Conservation (phyloP, 352 stramenopile species). For the Thalassiosira pacifica region DNA sequence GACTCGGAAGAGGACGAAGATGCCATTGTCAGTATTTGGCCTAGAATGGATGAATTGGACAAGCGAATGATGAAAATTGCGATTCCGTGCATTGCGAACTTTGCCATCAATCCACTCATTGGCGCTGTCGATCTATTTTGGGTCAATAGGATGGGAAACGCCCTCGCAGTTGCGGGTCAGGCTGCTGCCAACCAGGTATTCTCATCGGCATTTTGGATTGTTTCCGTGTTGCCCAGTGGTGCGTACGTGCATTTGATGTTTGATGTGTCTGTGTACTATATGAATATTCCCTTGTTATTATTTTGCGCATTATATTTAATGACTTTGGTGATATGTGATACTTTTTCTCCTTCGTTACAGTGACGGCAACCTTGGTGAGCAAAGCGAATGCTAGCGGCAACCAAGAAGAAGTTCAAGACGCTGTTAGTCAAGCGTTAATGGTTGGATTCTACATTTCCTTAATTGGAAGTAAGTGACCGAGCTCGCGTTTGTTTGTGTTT, state of each 20-base stretch:
- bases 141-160: slow-evolving; percentile 87
- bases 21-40: no score
- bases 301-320: no score
- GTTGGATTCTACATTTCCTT: slow-evolving; percentile 80
- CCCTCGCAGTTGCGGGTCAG: slow-evolving; percentile 85
- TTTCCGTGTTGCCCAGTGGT: slow-evolving; percentile 83
- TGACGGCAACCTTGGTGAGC: slow-evolving; percentile 82
- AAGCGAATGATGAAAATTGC: slow-evolving; percentile 82
- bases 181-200: slow-evolving; percentile 88
- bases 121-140: slow-evolving; percentile 87
- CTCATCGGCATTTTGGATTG: slow-evolving; percentile 82
- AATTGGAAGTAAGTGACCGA: no score
- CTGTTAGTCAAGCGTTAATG: slow-evolving; percentile 83
- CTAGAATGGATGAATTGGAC: slow-evolving; percentile 80
- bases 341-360: slow-evolving; percentile 39
- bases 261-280: no score
- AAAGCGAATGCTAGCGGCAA: slow-evolving; percentile 80
- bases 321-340: no score
- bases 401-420: slow-evolving; percentile 79
- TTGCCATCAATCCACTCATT: slow-evolving; percentile 87
- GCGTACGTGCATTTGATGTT: no score
- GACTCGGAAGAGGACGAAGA: no score
- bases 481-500: no score
- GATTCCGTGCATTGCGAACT: slow-evolving; percentile 86
- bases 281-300: no score